Conservation (phyloP, 163 green algal genomes). For the Volvox carteri region DNA sequence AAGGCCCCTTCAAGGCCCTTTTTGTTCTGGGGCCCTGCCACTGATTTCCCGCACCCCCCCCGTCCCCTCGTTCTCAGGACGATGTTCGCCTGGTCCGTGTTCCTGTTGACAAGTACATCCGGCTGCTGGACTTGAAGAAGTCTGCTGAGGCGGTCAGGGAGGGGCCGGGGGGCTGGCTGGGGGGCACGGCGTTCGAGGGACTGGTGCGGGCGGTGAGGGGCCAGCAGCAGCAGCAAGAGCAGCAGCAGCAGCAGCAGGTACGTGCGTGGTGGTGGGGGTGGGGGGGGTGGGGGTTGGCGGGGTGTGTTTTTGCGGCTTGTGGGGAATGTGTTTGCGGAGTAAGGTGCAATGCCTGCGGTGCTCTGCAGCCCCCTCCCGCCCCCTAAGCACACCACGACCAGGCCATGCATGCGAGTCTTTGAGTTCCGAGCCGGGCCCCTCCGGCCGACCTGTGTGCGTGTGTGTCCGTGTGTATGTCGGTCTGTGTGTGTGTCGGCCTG, state of each 20-base stretch:
- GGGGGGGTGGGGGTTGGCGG: too few relatives aligned
- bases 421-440: too few relatives aligned
- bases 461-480: too few relatives aligned
- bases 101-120: slow-evolving; percentile 48
- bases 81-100: slow-evolving; percentile 46
- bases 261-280: too few relatives aligned
- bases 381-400: too few relatives aligned
- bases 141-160: not conserved
- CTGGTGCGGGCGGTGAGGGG: not conserved
- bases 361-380: too few relatives aligned
- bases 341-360: too few relatives aligned
- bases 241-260: not conserved
- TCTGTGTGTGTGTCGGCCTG: too few relatives aligned
- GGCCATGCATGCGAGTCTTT: too few relatives aligned
- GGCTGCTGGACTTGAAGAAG: slow-evolving; percentile 38
- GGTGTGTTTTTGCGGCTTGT: too few relatives aligned
- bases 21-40: not conserved
- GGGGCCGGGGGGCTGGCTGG: slow-evolving; percentile 9
- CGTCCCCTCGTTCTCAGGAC: slow-evolving; percentile 9
- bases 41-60: not conserved
- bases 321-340: too few relatives aligned
- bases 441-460: too few relatives aligned
- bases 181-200: not conserved
- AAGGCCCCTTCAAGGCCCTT: not conserved
- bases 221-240: slow-evolving; percentile 15